A percentile compares a stretch with the other conserved stretches of the same genome.
These are phyloP conservation scores for grape (Vitis vinifera) DNA, from an alignment of 164 flowering plant species.

Conservation along the genomic window ASM3070453v1 NC_081822.1:8028501-8029000, in stretches of 20 bases:
- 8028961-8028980: too few relatives aligned
- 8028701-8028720: not conserved
- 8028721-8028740: slow-evolving; percentile 7
- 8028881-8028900: too few relatives aligned
- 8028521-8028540: slow-evolving; percentile 67
- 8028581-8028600: slow-evolving; percentile 39
- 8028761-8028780: slow-evolving; percentile 28
- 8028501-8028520: slow-evolving; percentile 62
- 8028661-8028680: slow-evolving; percentile 43
- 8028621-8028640: slow-evolving; percentile 92
- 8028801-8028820: slow-evolving; percentile 13
- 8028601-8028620: slow-evolving; percentile 86
- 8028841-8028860: slow-evolving; percentile 11
- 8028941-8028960: too few relatives aligned
- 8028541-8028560: slow-evolving; percentile 73
- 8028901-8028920: too few relatives aligned
- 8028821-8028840: slow-evolving; percentile 2
- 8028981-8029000: too few relatives aligned
- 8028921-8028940: too few relatives aligned
- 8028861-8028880: slow-evolving; percentile 1
- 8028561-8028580: slow-evolving; percentile 42
- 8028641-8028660: slow-evolving; percentile 73
- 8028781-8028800: slow-evolving; percentile 9
- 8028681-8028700: slow-evolving; percentile 12
- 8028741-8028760: slow-evolving; percentile 35